Evolutionary conservation across 2,329 filamentous ascomycete species (phyloP).

Genomic region (Stachybotrys echinatus): DNA sequence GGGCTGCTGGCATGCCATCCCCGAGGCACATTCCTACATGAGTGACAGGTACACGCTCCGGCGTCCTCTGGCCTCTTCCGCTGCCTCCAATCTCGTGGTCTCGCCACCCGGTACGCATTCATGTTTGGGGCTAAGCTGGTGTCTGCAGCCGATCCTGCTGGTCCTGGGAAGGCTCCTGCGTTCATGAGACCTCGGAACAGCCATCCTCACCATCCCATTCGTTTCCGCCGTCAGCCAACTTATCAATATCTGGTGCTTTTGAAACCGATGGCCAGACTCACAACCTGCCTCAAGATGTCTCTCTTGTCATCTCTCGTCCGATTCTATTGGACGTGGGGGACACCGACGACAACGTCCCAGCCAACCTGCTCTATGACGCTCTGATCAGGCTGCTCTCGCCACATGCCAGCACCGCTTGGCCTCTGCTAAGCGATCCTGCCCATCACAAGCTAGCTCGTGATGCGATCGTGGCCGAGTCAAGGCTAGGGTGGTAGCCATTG

Average conservation of each 20-base stretch:
- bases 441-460: too few relatives aligned
- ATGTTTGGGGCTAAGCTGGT: not conserved
- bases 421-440: too few relatives aligned
- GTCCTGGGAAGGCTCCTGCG: not conserved
- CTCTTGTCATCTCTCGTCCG: not conserved
- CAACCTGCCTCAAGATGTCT: not conserved
- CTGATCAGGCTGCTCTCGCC: not conserved
- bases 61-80: too few relatives aligned
- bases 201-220: too few relatives aligned
- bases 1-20: slow-evolving; percentile 13
- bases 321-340: too few relatives aligned
- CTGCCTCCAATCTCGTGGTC: not conserved
- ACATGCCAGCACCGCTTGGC: not conserved
- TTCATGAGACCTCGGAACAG: not conserved
- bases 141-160: not conserved
- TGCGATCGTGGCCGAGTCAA: not conserved
- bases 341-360: not conserved
- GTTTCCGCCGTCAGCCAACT: too few relatives aligned
- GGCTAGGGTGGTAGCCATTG: not conserved
- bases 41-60: too few relatives aligned
- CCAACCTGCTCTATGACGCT: too few relatives aligned
- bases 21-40: slow-evolving; percentile 12
- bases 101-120: not conserved
- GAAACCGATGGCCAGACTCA: not conserved
- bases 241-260: too few relatives aligned